Percentiles rank a stretch among this genome's conserved stretches.
Evolutionary conservation across 805 yeast genomes (phyloP).

Genomic region (Lachancea mirantina): DNA sequence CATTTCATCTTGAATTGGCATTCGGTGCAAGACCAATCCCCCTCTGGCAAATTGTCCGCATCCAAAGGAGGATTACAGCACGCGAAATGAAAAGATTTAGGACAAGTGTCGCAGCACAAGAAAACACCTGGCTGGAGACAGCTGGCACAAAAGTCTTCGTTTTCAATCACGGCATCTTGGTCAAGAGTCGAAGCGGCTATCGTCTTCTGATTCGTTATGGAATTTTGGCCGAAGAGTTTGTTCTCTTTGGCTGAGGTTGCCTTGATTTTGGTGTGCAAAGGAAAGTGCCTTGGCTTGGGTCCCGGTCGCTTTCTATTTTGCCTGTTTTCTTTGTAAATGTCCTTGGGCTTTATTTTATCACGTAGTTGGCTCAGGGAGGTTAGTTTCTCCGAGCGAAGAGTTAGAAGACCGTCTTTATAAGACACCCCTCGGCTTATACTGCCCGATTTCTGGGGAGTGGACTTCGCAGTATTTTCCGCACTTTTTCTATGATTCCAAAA

Average conservation of each 20-base stretch:
- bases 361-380: constrained; percentile 30
- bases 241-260: constrained; percentile 21
- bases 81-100: constrained; percentile 82
- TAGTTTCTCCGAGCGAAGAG: constrained; percentile 31
- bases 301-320: constrained; percentile 1
- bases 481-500: constrained; percentile 40
- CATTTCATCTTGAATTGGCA: constrained; percentile 45
- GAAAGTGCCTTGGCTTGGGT: constrained; percentile 2
- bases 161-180: constrained; percentile 32
- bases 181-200: constrained; percentile 30
- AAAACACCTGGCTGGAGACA: constrained; percentile 88
- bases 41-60: constrained; percentile 70
- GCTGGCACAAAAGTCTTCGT: constrained; percentile 86
- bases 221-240: constrained; percentile 40
- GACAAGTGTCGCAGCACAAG: constrained; percentile 91
- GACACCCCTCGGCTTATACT: no score
- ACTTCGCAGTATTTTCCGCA: constrained; percentile 12
- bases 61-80: constrained; percentile 89
- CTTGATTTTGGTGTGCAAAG: constrained; percentile 16
- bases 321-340: constrained; percentile 13
- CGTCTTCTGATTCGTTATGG: constrained; percentile 11
- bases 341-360: constrained; percentile 14
- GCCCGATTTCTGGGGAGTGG: neutral
- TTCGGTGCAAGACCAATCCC: constrained; percentile 81
- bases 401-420: constrained; percentile 25